Conservation (phyloP, 352 stramenopile genomes). For the Paralagenidium karlingii region DNA sequence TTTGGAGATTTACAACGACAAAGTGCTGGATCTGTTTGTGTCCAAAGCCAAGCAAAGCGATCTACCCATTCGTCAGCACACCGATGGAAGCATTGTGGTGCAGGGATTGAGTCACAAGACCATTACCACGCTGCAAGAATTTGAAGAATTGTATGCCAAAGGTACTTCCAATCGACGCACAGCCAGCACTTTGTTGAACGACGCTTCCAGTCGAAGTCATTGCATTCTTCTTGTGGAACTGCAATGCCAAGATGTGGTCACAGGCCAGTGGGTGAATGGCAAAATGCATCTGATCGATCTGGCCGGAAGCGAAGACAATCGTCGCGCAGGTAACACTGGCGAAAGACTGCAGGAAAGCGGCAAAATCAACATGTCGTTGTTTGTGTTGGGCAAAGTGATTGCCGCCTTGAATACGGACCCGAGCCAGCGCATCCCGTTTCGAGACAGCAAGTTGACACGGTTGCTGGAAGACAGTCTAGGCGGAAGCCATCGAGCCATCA, state of each 20-base stretch:
- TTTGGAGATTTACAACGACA: constrained; percentile 7
- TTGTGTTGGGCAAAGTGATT: constrained; percentile 2
- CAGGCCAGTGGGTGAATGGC: neutral
- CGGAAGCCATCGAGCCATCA: constrained; percentile 6
- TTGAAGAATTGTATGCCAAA: constrained; percentile 1
- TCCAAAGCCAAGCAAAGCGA: neutral
- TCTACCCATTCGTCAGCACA: neutral
- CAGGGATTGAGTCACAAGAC: neutral
- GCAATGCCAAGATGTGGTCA: neutral
- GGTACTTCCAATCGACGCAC: neutral
- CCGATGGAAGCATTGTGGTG: neutral
- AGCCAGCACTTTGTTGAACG: neutral
- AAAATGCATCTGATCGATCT: constrained; percentile 2
- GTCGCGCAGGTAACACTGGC: constrained; percentile 15
- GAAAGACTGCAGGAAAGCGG: constrained; percentile 5
- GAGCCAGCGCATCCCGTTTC: constrained; percentile 1
- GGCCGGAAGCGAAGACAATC: constrained; percentile 9
- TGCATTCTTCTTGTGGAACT: neutral
- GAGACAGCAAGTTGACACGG: constrained; percentile 2
- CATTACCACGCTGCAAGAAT: constrained; percentile 1
- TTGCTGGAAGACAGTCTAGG: neutral
- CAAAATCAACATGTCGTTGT: constrained; percentile 1
- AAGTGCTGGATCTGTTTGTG: constrained; percentile 7
- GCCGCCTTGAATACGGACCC: neutral
- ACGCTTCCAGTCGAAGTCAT: constrained; percentile 1